phyloP scores from a whole-genome alignment of 2,329 filamentous ascomycete genomes.

The Balansia obtecta region DNA sequence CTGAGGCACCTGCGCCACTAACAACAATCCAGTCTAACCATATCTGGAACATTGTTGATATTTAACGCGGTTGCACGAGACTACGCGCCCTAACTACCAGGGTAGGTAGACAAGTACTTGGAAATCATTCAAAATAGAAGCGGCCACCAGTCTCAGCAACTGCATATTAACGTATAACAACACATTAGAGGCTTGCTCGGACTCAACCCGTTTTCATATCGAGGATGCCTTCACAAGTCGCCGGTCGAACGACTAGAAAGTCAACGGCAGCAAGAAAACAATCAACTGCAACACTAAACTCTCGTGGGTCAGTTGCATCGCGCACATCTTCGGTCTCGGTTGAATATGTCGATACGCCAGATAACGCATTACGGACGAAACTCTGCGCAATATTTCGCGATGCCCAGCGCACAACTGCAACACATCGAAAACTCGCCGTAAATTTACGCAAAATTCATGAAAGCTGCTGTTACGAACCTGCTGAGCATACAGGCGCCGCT shows the following conservation, averaged over 20 bases:
- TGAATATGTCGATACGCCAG: conserved; percentile 64
- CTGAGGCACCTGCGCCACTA: not conserved
- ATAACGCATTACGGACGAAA: conserved; percentile 59
- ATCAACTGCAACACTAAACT: conserved; percentile 22
- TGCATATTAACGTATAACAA: not conserved
- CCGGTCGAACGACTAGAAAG: conserved; percentile 32
- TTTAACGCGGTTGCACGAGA: conserved; percentile 9
- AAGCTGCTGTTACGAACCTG: conserved; percentile 57
- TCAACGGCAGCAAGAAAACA: conserved; percentile 29
- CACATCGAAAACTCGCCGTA: conserved; percentile 80
- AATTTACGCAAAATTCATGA: conserved; percentile 86
- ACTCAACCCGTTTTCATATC: not conserved
- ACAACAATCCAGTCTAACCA: conserved; percentile 18
- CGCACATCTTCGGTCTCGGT: conserved; percentile 43
- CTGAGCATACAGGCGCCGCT: conserved; percentile 35
- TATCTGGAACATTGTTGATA: conserved; percentile 22
- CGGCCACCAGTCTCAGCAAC: not conserved
- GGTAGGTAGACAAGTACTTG: conserved; percentile 13
- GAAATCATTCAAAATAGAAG: not conserved
- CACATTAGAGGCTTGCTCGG: not conserved
- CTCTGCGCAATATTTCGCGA: conserved; percentile 64
- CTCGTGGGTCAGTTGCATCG: conserved; percentile 33
- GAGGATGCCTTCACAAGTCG: conserved; percentile 38
- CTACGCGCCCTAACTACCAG: conserved; percentile 11
- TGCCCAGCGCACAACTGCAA: conserved; percentile 79